Evolutionary conservation across 148 eudicot species (phyloP).

Genomic region (Rheum nobile): DNA sequence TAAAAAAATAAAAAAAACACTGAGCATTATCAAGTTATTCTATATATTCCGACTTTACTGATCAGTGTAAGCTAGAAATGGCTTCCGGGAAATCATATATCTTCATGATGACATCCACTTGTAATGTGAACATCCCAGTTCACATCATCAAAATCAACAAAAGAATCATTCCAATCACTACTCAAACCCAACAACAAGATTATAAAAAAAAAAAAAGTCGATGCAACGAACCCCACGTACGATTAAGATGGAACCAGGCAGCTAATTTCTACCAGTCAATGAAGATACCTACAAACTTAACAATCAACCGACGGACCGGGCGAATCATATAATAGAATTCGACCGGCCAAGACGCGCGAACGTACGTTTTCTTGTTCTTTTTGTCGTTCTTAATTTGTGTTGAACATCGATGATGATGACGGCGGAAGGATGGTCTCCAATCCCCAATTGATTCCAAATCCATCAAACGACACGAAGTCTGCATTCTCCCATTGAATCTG

Average conservation of each 20-base stretch:
- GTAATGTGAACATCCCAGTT: neutral
- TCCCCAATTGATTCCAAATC: neutral
- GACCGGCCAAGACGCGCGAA: neutral
- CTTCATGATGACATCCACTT: no score
- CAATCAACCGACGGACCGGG: no score
- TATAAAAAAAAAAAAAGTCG: no score
- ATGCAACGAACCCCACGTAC: neutral
- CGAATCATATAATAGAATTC: neutral
- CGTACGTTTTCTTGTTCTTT: no score
- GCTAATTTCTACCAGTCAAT: neutral
- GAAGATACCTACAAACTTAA: neutral
- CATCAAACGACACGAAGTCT: neutral
- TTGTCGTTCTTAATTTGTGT: no score
- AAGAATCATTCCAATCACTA: neutral
- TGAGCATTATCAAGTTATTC: no score
- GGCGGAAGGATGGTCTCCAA: no score
- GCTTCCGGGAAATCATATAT: no score
- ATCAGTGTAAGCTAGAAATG: no score
- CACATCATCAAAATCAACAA: neutral
- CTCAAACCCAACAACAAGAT: neutral
- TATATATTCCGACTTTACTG: no score
- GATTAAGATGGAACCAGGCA: neutral
- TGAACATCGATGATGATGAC: no score
- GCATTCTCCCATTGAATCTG: neutral
- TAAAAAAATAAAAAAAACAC: no score